Evolutionary conservation across 1,284 basidiomycete genomes (phyloP).

Genomic region (Takashimella koratensis): DNA sequence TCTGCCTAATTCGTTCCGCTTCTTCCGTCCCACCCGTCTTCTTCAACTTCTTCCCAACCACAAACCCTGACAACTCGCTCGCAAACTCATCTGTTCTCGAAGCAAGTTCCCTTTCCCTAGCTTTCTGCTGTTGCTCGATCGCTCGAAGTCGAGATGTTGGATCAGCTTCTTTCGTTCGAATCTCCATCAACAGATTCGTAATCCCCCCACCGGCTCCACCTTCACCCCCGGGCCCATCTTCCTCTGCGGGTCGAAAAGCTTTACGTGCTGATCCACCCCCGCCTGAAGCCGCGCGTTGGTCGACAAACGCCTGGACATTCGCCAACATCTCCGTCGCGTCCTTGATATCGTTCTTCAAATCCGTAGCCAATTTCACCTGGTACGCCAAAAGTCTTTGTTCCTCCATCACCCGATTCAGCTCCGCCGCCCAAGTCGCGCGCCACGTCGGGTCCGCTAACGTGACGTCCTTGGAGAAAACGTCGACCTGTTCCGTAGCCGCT

Average conservation of each 20-base stretch:
- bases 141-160: slow-evolving; percentile 77
- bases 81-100: slow-evolving; percentile 64
- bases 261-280: slow-evolving; percentile 30
- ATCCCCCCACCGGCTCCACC: slow-evolving; percentile 53
- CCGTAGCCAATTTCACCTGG: slow-evolving; percentile 83
- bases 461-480: slow-evolving; percentile 77
- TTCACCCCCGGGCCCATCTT: slow-evolving; percentile 5
- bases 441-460: slow-evolving; percentile 90
- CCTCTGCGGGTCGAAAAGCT: slow-evolving; percentile 19
- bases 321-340: slow-evolving; percentile 78
- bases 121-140: slow-evolving; percentile 79
- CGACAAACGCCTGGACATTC: slow-evolving; percentile 82
- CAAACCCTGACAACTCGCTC: slow-evolving; percentile 75
- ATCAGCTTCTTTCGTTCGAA: slow-evolving; percentile 74
- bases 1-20: slow-evolving; percentile 75
- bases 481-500: slow-evolving; percentile 65
- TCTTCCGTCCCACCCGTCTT: slow-evolving; percentile 95
- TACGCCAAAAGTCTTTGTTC: slow-evolving; percentile 92
- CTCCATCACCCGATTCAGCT: slow-evolving; percentile 93
- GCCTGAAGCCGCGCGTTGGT: slow-evolving; percentile 57
- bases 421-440: slow-evolving; percentile 98
- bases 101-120: slow-evolving; percentile 68
- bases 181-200: slow-evolving; percentile 71
- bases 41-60: slow-evolving; percentile 75
- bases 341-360: slow-evolving; percentile 87